Base-by-base conservation (phyloP, 2,329 filamentous ascomycete species). In the Zymoseptoria brevis region DNA sequence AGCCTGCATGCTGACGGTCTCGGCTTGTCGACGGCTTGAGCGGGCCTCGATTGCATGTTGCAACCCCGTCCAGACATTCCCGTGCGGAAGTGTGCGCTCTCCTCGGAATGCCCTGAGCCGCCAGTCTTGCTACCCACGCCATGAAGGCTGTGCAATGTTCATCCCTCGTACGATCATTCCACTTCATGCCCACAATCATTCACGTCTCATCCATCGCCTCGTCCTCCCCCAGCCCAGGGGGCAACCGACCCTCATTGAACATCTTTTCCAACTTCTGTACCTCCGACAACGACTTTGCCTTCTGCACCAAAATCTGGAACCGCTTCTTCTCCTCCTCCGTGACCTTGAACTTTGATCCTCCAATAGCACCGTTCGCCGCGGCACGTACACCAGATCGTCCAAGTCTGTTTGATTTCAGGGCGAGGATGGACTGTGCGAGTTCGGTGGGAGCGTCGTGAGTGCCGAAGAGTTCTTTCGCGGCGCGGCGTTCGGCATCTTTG, bases 201-300 rank as follows among this genome's bases (percentile, higher is more conserved):
- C 69, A 73, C 30, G 68, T 71, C 60, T 71, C 67, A 54, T 73
- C 70, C 71, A 72, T 72, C 19, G 55, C 66, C 54, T 67, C 68
- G 22, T 66, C 67, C 30, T 64, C 65, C 49, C 62, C 62, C 1
- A 72, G 62, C 11, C 68, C 70, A 24, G 65, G 54, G 2, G 93
- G 93, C 74, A 97, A 81, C 70, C 89, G 81, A 1, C 94, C 94
- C 74, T 97, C 93, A 63, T 89, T 89, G 65, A 97, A 77, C 75
- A 94, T 90, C 79, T 93, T 96, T 79, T 99, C 94, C 71, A 99
- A 74, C 66, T 85, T 82, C 59, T 90, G 87, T 72, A 99, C 95
- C 77, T 97, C 94, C 67, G 91, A 87, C 70, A 99, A 74, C 70
- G 88, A 96, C 73, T 87, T 91, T 5, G 94, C 93, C 70, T 89